Conservation (phyloP, 1,284 basidiomycete species). For the Ceratobasidium papillatum region DNA sequence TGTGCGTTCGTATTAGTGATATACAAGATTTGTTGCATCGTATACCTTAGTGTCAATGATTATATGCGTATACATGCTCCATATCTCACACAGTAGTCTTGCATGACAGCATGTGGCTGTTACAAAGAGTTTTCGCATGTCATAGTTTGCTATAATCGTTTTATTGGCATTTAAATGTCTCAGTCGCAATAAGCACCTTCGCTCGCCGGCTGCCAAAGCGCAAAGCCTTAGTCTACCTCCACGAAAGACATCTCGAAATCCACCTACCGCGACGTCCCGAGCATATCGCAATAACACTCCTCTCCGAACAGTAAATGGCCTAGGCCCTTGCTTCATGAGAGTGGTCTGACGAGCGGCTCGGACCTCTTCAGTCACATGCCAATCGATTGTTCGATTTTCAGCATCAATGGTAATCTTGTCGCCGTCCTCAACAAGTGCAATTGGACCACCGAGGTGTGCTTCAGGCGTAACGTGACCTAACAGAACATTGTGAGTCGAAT, state of each 20-base stretch:
- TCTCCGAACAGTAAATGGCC: slow-evolving; percentile 72
- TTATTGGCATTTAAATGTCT: too few relatives aligned
- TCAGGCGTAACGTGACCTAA: slow-evolving; percentile 91
- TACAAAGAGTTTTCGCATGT: too few relatives aligned
- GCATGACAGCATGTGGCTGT: too few relatives aligned
- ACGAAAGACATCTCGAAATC: slow-evolving; percentile 17
- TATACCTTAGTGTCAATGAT: too few relatives aligned
- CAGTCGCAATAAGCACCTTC: slow-evolving; percentile 78
- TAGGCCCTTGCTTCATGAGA: slow-evolving; percentile 75
- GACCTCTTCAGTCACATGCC: slow-evolving; percentile 84
- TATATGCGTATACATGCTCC: too few relatives aligned
- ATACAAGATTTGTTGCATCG: too few relatives aligned
- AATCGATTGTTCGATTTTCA: slow-evolving; percentile 78
- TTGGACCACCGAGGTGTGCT: slow-evolving; percentile 92
- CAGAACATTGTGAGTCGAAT: not conserved
- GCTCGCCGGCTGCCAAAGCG: slow-evolving; percentile 66
- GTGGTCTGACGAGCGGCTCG: slow-evolving; percentile 71
- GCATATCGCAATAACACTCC: slow-evolving; percentile 80
- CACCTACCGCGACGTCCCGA: slow-evolving; percentile 78
- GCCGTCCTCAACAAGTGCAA: slow-evolving; percentile 92
- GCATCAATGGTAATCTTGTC: slow-evolving; percentile 87
- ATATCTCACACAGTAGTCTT: too few relatives aligned
- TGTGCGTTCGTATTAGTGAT: too few relatives aligned
- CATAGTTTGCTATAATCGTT: too few relatives aligned
- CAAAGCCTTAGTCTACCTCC: slow-evolving; percentile 39